Percentiles rank a stretch among this genome's conserved stretches.
These are phyloP conservation scores for Chytriomyces confervae DNA, from an alignment of 192 early-diverging fungal genomes.

Conservation along the genomic window DNA sequence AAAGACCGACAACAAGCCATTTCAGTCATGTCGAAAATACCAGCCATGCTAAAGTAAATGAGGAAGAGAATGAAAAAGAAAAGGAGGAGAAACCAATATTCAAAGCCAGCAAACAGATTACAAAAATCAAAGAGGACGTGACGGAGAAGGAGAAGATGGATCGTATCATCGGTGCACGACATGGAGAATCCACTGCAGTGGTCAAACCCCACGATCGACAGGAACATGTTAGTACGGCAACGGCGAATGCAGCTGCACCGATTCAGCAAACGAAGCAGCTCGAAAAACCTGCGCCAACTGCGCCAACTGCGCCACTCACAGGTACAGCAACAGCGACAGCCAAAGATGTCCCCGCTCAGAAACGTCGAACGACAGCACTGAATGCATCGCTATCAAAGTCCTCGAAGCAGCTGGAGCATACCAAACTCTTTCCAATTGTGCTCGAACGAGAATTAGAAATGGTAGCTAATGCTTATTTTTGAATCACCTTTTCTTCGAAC, in stretches of 20 bases:
- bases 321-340: not conserved
- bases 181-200: not conserved
- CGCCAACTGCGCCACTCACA: not conserved
- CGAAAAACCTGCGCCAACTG: not conserved
- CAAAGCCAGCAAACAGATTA: not conserved
- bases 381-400: not conserved
- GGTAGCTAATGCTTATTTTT: not conserved
- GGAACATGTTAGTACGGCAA: too few species aligned
- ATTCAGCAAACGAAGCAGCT: not conserved
- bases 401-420: not conserved
- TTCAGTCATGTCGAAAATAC: not conserved
- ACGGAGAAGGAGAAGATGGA: not conserved
- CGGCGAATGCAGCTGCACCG: too few species aligned
- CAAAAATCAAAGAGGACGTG: not conserved
- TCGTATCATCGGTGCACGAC: not conserved
- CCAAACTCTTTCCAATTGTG: constrained; percentile 1
- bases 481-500: not conserved
- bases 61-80: not conserved
- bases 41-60: not conserved
- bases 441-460: not conserved
- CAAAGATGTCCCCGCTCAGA: not conserved
- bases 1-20: not conserved
- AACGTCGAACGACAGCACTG: not conserved
- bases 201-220: too few species aligned
- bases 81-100: not conserved